Percentiles rank a stretch among this genome's conserved stretches.
phyloP scores from a whole-genome alignment of 345 rosid genomes.

The Trapa bicornis region DNA sequence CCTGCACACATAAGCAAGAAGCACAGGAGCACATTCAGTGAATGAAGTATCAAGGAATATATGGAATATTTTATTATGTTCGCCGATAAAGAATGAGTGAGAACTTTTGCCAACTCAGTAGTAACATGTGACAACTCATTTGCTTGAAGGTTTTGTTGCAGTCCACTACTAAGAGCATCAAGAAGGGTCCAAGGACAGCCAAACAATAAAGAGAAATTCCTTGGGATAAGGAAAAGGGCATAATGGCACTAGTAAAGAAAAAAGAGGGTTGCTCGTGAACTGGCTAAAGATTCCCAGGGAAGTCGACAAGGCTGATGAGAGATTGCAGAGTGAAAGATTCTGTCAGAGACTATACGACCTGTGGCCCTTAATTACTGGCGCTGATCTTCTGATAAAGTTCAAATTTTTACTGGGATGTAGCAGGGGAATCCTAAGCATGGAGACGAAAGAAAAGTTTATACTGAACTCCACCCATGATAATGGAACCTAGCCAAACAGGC shows the following conservation, averaged over 20 bases:
- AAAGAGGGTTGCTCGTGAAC: conserved; percentile 1
- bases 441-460: neutral
- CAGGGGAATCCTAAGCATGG: conserved; percentile 4
- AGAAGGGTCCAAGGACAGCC: neutral
- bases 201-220: neutral
- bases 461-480: neutral
- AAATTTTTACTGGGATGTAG: neutral
- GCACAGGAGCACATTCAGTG: neutral
- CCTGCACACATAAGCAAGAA: conserved; percentile 26
- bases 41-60: neutral
- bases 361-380: neutral
- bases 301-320: conserved; percentile 4
- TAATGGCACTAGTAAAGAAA: neutral
- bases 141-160: neutral
- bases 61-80: neutral
- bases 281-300: conserved; percentile 4
- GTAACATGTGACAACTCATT: neutral
- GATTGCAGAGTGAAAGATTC: neutral
- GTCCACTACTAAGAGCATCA: conserved; percentile 1
- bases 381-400: neutral
- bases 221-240: neutral
- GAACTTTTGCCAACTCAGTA: neutral
- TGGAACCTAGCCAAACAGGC: too few species aligned
- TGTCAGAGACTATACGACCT: neutral
- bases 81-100: neutral